Evolutionary conservation across 2,329 filamentous ascomycete genomes (phyloP), one percentile per base, ranked within the genome.

Genomic region (Ophiostoma piceae): DNA sequence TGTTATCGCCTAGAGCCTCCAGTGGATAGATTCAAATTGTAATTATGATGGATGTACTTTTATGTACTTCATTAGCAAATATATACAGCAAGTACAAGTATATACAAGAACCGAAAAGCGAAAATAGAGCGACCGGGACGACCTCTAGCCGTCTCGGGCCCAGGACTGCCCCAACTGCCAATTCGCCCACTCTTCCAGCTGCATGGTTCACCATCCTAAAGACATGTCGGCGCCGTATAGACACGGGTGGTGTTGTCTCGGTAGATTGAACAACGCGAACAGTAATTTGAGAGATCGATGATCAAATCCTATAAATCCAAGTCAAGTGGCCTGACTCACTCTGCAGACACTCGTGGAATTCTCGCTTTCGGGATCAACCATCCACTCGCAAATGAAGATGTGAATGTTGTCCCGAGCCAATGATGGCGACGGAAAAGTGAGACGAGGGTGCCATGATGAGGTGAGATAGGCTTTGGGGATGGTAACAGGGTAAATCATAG

Each of bases 1-100:
- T 57, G 51, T 57, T 51, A 51, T 51, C 51, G 51, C 51, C 51
- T 57, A 57, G 51, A 57, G 22, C 51, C n/a, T 51, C 16, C 11
- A 26, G 51, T 26, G 51, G n/a, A 57, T 57, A 26, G 26, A 29
- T 29, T 29, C 26, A 29, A 29, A 29, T 29, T 29, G 26, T 29
- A 29, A 29, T 29, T 29, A 29, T 29, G 26, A 2, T 29, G 26
- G 26, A 29, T 29, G 26, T 29, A 29, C 1, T 29, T 29, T 29
- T 29, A 29, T 47, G 43, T 47, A 47, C 7, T 8, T n/a, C 6
- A 1, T 1, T 47, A 19, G 3, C 8, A 19, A n/a, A n/a, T 8
- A 2, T 47, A 6, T 16, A 1, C 4, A 2, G 43, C 0, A 19
- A 2, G 19, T 47, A 47, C 43, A 47, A 7, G 2, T n/a, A n/a